A percentile compares a stretch with the other conserved stretches of the same genome.
Conservation (phyloP, 805 yeast genomes). For the Metschnikowia vanudenii region DNA sequence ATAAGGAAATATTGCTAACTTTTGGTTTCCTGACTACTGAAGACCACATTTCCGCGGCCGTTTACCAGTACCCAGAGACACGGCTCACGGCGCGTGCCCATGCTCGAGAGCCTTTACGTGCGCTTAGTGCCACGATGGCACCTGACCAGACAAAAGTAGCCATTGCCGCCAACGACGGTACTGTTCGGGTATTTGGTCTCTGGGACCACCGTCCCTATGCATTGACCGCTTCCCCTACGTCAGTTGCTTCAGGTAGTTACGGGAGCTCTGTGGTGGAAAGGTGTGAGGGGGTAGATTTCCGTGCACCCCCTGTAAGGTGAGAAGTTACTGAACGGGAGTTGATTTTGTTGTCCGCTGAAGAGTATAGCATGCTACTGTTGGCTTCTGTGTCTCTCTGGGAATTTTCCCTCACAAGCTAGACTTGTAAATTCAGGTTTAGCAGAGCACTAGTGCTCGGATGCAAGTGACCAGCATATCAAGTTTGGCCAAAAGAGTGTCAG, state of each 20-base stretch:
- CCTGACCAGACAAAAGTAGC: conserved; percentile 64
- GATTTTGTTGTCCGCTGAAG: no score
- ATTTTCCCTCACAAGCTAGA: no score
- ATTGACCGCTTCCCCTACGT: conserved; percentile 26
- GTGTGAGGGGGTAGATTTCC: conserved; percentile 49
- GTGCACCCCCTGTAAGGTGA: conserved; percentile 6
- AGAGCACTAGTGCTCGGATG: no score
- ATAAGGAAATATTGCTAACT: conserved; percentile 69
- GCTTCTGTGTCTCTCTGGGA: no score
- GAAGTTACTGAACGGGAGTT: no score
- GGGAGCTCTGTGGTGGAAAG: conserved; percentile 60
- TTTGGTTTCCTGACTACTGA: conserved; percentile 67
- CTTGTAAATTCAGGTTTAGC: no score
- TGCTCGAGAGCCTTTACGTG: conserved; percentile 49
- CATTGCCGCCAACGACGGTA: conserved; percentile 75
- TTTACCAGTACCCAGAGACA: conserved; percentile 70
- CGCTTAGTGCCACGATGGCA: conserved; percentile 63
- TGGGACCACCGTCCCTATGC: conserved; percentile 50
- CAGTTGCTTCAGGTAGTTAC: conserved; percentile 39
- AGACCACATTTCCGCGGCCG: conserved; percentile 47
- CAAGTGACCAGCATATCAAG: no score
- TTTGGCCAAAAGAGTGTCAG: no score
- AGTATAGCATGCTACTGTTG: no score
- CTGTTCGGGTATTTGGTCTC: conserved; percentile 68
- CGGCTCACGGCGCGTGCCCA: conserved; percentile 47